Percentiles rank a stretch among this genome's conserved stretches.
These are phyloP conservation scores for Dipteronia dyeriana DNA, from an alignment of 345 rosid species.

Conservation along the genomic window DNA sequence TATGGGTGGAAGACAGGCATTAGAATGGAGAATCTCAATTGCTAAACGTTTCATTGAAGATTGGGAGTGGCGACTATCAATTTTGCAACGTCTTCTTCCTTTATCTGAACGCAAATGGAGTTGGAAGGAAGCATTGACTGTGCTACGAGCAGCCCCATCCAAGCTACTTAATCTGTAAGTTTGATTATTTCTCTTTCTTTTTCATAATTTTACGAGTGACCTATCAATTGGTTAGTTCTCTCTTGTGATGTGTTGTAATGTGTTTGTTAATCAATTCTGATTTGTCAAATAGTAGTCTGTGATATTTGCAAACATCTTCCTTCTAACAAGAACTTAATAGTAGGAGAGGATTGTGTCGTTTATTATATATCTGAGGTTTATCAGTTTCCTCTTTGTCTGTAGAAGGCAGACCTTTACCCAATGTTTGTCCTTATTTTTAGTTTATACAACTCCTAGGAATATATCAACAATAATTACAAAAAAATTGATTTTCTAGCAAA, in stretches of 20 bases:
- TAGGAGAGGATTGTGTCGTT: neutral
- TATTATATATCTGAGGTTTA: neutral
- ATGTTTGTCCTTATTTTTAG: neutral
- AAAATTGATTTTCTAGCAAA: neutral
- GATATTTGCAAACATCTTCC: neutral
- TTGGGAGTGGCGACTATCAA: conserved; percentile 93
- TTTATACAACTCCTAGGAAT: neutral
- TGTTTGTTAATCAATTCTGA: conserved; percentile 2
- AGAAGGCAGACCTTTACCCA: neutral
- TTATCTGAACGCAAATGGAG: conserved; percentile 85
- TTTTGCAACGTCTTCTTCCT: conserved; percentile 90
- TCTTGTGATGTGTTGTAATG: conserved; percentile 1
- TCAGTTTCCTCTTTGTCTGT: neutral
- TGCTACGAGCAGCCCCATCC: conserved; percentile 90
- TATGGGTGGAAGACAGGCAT: conserved; percentile 65
- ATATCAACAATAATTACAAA: neutral
- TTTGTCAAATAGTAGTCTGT: neutral
- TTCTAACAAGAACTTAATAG: neutral
- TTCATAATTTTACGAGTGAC: neutral
- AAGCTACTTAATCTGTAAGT: conserved; percentile 93
- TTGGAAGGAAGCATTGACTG: conserved; percentile 90
- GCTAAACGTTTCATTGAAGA: conserved; percentile 83
- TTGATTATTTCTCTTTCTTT: conserved; percentile 12
- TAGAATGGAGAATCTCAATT: conserved; percentile 86
- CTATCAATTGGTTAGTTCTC: conserved; percentile 13